Percentiles rank a stretch among this genome's conserved stretches.
Conservation (phyloP, 208 protist genomes). For the Leptomonas pyrrhocoris region DNA sequence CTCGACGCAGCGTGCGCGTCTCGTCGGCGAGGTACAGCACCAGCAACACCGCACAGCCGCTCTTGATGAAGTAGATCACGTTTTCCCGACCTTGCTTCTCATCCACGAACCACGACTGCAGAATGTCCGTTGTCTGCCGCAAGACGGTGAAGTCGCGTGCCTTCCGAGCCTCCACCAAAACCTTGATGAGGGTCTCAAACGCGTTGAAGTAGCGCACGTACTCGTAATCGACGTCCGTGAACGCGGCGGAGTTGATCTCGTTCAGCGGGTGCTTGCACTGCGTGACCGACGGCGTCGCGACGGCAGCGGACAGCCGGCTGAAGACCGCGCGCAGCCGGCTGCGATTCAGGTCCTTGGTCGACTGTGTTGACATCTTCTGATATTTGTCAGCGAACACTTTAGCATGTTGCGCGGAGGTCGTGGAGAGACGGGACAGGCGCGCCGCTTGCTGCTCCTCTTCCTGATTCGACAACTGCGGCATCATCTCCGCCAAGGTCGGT, state of each 20-base stretch:
- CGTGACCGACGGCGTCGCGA: constrained; percentile 29
- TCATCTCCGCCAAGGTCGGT: constrained; percentile 45
- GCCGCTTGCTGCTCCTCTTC: constrained; percentile 70
- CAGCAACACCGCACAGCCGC: constrained; percentile 52
- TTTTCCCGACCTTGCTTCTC: constrained; percentile 59
- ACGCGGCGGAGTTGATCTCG: constrained; percentile 49
- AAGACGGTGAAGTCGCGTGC: constrained; percentile 50
- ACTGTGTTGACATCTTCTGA: constrained; percentile 62
- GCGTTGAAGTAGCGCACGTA: constrained; percentile 83
- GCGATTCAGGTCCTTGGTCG: constrained; percentile 74
- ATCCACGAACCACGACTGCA: constrained; percentile 58
- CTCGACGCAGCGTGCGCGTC: constrained; percentile 41
- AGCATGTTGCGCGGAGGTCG: constrained; percentile 50
- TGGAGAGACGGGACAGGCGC: constrained; percentile 50
- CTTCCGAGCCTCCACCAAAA: constrained; percentile 66
- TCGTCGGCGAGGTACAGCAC: constrained; percentile 69
- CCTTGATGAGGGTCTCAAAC: constrained; percentile 57
- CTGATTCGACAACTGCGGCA: constrained; percentile 46
- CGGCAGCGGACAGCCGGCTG: constrained; percentile 47
- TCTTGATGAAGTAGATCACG: constrained; percentile 66
- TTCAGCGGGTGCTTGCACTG: constrained; percentile 71
- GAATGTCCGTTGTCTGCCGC: constrained; percentile 39
- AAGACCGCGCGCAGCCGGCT: constrained; percentile 68
- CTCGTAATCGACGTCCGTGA: constrained; percentile 72
- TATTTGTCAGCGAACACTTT: constrained; percentile 80